Percentiles rank a stretch among this genome's conserved stretches.
Evolutionary conservation across 169 alveolate species (phyloP).

Genomic region (Plasmodium knowlesi): DNA sequence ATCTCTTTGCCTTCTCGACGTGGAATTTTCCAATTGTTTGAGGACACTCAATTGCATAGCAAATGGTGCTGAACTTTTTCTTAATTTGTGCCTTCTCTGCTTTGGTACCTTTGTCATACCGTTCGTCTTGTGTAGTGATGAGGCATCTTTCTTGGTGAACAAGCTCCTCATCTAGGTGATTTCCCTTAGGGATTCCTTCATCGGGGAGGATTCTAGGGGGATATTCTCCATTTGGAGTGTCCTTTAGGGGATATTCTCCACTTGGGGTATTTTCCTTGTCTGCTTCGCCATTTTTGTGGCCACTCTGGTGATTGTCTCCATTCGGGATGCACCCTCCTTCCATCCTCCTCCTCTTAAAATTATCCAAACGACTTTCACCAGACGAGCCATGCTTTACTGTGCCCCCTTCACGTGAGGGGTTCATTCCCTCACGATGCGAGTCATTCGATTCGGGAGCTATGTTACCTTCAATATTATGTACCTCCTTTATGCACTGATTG

Average conservation of each 20-base stretch:
- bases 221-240: not conserved
- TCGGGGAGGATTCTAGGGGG: not conserved
- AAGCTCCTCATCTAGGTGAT: not conserved
- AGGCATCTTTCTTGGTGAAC: not conserved
- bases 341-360: conserved; percentile 6
- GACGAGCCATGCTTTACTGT: not conserved
- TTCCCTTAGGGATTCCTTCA: not conserved
- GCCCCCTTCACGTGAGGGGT: not conserved
- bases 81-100: not conserved
- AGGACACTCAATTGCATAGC: conserved; percentile 79
- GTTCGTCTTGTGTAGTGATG: not conserved
- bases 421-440: not conserved
- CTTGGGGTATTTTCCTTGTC: not conserved
- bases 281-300: not conserved
- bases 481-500: not conserved
- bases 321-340: not conserved
- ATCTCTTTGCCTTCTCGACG: conserved; percentile 83
- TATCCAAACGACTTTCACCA: not conserved
- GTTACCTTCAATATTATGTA: not conserved
- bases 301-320: not conserved
- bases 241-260: not conserved
- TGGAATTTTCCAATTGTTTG: conserved; percentile 82
- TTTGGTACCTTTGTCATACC: not conserved
- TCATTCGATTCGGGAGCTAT: not conserved
- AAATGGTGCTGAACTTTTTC: conserved; percentile 14